phyloP scores from a whole-genome alignment of 2,329 filamentous ascomycete genomes.

The Lecanicillium sp. region DNA sequence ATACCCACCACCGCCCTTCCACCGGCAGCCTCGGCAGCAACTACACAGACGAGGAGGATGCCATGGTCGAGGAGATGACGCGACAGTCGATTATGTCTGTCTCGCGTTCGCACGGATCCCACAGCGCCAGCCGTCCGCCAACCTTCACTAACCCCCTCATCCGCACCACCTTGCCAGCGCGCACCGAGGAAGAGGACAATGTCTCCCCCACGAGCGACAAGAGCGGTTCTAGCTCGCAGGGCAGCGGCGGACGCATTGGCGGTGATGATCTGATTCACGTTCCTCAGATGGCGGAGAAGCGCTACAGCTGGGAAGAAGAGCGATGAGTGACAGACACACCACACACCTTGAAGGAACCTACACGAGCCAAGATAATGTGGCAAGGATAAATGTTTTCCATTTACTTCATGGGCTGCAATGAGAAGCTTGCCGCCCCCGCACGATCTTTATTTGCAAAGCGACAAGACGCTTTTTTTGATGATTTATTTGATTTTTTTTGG shows the following conservation, averaged over 20 bases:
- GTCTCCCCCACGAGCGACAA: neutral
- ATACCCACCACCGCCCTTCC: constrained; percentile 16
- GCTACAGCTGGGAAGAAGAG: constrained; percentile 47
- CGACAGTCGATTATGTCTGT: constrained; percentile 20
- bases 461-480: neutral
- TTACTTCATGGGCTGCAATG: constrained; percentile 1
- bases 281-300: constrained; percentile 42
- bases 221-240: constrained; percentile 15
- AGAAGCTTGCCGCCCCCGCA: neutral
- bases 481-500: neutral
- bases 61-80: constrained; percentile 24
- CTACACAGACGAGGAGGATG: constrained; percentile 49
- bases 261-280: constrained; percentile 44
- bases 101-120: neutral
- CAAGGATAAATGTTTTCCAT: constrained; percentile 1
- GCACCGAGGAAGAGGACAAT: neutral
- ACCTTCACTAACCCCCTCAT: constrained; percentile 1
- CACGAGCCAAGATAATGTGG: neutral
- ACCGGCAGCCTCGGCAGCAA: constrained; percentile 50
- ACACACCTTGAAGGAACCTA: neutral
- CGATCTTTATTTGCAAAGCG: constrained; percentile 4
- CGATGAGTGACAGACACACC: constrained; percentile 10
- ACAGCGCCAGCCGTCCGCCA: constrained; percentile 2
- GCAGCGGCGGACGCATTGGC: constrained; percentile 38
- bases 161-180: neutral